These are phyloP conservation scores for Kwoniella sp. DNA, from an alignment of 768 basidiomycete genomes.

Conservation along the genomic window DNA sequence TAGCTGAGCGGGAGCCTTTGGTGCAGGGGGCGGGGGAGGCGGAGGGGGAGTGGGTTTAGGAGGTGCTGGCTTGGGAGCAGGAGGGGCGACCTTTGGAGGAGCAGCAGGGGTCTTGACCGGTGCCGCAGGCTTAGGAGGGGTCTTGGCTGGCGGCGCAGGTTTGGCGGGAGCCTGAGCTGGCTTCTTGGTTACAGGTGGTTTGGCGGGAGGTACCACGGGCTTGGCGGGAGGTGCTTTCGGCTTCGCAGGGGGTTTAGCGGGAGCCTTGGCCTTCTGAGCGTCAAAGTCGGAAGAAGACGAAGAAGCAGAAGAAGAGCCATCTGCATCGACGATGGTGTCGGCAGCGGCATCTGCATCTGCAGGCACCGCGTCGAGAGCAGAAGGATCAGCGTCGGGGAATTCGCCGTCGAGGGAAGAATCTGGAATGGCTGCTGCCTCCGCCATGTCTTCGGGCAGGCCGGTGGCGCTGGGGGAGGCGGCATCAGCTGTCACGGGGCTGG, in stretches of 20 bases:
- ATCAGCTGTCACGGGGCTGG: not conserved
- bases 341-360: too few species aligned
- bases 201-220: not conserved
- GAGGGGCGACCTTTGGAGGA: too few species aligned
- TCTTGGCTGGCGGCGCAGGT: constrained; percentile 4
- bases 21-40: constrained; percentile 6
- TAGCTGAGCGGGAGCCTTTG: not conserved
- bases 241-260: constrained; percentile 1
- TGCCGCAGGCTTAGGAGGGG: constrained; percentile 1
- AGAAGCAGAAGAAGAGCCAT: too few species aligned
- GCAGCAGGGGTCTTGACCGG: not conserved
- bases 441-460: not conserved
- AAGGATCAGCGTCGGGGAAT: not conserved
- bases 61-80: not conserved
- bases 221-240: constrained; percentile 10
- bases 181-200: not conserved
- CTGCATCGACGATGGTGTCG: too few species aligned
- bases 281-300: constrained; percentile 6
- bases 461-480: not conserved
- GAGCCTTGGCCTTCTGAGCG: constrained; percentile 8
- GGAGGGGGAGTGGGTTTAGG: not conserved
- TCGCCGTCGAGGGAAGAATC: not conserved
- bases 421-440: not conserved
- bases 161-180: constrained; percentile 7
- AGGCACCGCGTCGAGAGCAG: not conserved